Conservation (phyloP, 1,139 yeast species). For the Cylindricascospora bacillispora region DNA sequence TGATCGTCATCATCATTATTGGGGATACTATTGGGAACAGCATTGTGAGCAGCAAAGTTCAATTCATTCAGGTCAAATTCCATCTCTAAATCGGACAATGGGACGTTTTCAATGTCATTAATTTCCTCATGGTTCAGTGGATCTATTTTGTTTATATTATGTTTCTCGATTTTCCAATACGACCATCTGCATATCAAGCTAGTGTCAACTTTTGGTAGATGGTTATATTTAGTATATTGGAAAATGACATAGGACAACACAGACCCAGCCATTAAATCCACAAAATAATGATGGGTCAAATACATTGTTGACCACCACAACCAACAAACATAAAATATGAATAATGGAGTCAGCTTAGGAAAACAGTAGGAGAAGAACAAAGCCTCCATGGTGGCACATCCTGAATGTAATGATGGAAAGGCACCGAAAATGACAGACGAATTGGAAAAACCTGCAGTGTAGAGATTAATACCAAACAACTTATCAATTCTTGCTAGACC, state of each 20-base stretch:
- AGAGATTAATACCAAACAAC: conserved; percentile 69
- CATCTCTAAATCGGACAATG: conserved; percentile 13
- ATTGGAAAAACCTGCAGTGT: conserved; percentile 72
- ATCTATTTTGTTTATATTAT: conserved; percentile 25
- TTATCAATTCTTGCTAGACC: conserved; percentile 85
- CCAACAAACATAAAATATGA: conserved; percentile 73
- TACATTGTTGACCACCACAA: conserved; percentile 99
- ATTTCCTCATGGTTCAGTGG: conserved; percentile 23
- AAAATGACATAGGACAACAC: conserved; percentile 60
- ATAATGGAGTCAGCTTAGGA: conserved; percentile 51
- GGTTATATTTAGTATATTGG: conserved; percentile 57
- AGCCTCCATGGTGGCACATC: conserved; percentile 88
- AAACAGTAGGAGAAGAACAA: conserved; percentile 71
- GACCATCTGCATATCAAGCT: conserved; percentile 78
- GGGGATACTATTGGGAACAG: not conserved
- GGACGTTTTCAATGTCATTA: conserved; percentile 22
- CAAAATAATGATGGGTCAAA: conserved; percentile 87
- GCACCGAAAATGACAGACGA: conserved; percentile 97
- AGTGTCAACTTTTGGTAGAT: conserved; percentile 54
- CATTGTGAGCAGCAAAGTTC: no score
- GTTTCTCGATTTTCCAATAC: conserved; percentile 33
- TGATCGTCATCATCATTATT: not conserved
- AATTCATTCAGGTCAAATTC: conserved; percentile 15
- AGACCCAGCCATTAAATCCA: conserved; percentile 87
- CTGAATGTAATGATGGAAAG: conserved; percentile 91